Conservation (phyloP, 495 filamentous ascomycete species). For the Aspergillus steynii region DNA sequence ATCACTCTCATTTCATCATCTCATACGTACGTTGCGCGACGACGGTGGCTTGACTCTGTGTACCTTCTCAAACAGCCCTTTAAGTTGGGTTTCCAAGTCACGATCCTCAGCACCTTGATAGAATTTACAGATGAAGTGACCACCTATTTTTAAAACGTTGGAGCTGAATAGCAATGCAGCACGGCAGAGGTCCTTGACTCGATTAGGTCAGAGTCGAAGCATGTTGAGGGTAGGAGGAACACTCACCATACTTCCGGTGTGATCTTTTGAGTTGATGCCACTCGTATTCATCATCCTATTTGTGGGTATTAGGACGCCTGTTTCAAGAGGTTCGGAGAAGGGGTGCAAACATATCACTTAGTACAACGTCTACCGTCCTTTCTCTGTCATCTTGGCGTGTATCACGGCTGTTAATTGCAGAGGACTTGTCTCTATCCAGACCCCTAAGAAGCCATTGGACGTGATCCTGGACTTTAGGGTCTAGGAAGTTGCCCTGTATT, state of each 20-base stretch:
- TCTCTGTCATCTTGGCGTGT: conserved; percentile 15
- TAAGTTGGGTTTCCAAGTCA: conserved; percentile 68
- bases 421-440: conserved; percentile 53
- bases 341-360: conserved; percentile 99
- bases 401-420: conserved; percentile 12
- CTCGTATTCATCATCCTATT: conserved; percentile 99
- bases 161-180: conserved; percentile 81
- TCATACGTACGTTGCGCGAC: conserved; percentile 72
- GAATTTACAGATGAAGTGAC: conserved; percentile 96
- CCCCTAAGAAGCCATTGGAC: conserved; percentile 74
- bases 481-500: conserved; percentile 91
- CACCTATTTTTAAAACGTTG: conserved; percentile 77
- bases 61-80: conserved; percentile 73
- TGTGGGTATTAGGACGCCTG: conserved; percentile 89
- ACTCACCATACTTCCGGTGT: conserved; percentile 92
- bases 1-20: not conserved
- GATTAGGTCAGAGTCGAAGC: conserved; percentile 20
- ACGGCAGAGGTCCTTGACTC: conserved; percentile 75
- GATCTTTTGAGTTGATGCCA: conserved; percentile 81
- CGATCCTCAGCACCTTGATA: conserved; percentile 90
- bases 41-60: conserved; percentile 85
- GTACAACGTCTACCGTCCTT: conserved; percentile 83
- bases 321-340: conserved; percentile 80
- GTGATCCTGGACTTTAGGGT: conserved; percentile 64
- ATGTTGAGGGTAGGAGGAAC: not conserved